These are phyloP conservation scores for Podila epigama DNA, from an alignment of 192 early-diverging fungal genomes.

Conservation along the genomic window DNA sequence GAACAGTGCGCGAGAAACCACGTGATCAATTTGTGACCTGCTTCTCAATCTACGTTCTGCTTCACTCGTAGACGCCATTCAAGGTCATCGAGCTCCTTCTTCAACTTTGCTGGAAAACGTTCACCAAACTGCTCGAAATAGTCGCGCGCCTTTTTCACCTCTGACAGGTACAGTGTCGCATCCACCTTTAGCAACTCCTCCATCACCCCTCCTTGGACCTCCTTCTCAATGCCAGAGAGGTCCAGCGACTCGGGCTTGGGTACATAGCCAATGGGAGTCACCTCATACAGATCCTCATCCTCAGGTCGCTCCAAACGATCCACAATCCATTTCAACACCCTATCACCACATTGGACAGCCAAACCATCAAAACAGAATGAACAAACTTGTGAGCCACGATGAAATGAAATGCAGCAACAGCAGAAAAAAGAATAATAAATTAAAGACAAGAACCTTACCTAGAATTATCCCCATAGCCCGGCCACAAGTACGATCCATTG, in stretches of 20 bases:
- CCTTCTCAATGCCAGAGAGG: conserved; percentile 37
- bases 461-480: conserved; percentile 42
- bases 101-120: conserved; percentile 43
- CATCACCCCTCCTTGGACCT: conserved; percentile 32
- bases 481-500: conserved; percentile 41
- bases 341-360: conserved; percentile 1
- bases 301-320: conserved; percentile 35
- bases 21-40: neutral
- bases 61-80: conserved; percentile 33
- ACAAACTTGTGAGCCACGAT: too few relatives aligned
- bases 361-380: too few relatives aligned
- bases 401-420: neutral
- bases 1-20: neutral
- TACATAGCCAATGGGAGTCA: conserved; percentile 41
- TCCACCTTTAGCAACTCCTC: conserved; percentile 35
- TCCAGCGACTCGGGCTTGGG: conserved; percentile 35
- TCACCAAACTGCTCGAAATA: conserved; percentile 42
- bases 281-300: conserved; percentile 21
- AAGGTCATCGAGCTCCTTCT: conserved; percentile 40
- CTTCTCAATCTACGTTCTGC: too few relatives aligned
- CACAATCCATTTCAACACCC: conserved; percentile 47
- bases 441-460: neutral
- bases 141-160: conserved; percentile 38
- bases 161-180: conserved; percentile 21
- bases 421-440: neutral